Percentiles rank a stretch among this genome's conserved stretches.
These are phyloP conservation scores for Trametes punicea DNA, from an alignment of 768 basidiomycete genomes.

Conservation along the genomic window DNA sequence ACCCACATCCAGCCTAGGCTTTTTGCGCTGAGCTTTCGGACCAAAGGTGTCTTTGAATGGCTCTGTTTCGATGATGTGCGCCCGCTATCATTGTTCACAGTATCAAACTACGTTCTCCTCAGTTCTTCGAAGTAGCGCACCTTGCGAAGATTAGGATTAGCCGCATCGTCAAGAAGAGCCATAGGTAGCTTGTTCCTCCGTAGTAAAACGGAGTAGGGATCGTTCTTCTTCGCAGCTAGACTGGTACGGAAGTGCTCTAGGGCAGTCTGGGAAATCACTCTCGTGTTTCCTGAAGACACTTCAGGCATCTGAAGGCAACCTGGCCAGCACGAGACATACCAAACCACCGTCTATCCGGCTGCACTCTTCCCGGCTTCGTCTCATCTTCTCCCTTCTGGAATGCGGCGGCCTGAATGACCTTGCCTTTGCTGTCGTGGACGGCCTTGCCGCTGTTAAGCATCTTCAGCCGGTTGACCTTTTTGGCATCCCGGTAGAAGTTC, in stretches of 20 bases:
- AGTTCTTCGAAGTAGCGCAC: slow-evolving; percentile 34
- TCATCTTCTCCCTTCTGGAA: slow-evolving; percentile 97
- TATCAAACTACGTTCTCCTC: neutral
- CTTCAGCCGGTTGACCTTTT: slow-evolving; percentile 78
- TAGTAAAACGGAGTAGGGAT: slow-evolving; percentile 94
- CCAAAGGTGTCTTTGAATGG: slow-evolving; percentile 95
- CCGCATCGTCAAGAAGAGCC: slow-evolving; percentile 89
- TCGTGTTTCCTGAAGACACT: slow-evolving; percentile 75
- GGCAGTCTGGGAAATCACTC: slow-evolving; percentile 95
- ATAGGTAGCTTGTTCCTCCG: slow-evolving; percentile 96
- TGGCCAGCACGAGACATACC: slow-evolving; percentile 49
- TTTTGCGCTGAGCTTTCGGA: slow-evolving; percentile 91
- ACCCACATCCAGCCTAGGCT: slow-evolving; percentile 82
- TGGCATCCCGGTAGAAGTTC: slow-evolving; percentile 98
- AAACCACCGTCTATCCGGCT: slow-evolving; percentile 97
- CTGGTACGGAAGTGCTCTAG: slow-evolving; percentile 95
- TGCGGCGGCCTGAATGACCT: slow-evolving; percentile 88
- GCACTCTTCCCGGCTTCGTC: slow-evolving; percentile 84
- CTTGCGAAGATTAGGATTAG: slow-evolving; percentile 77
- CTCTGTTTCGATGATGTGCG: slow-evolving; percentile 95
- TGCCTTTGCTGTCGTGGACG: slow-evolving; percentile 86
- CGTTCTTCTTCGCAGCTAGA: slow-evolving; percentile 77
- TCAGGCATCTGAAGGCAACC: neutral
- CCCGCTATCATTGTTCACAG: slow-evolving; percentile 46
- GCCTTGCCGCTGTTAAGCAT: slow-evolving; percentile 93